Evolutionary conservation across 805 yeast genomes (phyloP).

Genomic region (Candida maesae): DNA sequence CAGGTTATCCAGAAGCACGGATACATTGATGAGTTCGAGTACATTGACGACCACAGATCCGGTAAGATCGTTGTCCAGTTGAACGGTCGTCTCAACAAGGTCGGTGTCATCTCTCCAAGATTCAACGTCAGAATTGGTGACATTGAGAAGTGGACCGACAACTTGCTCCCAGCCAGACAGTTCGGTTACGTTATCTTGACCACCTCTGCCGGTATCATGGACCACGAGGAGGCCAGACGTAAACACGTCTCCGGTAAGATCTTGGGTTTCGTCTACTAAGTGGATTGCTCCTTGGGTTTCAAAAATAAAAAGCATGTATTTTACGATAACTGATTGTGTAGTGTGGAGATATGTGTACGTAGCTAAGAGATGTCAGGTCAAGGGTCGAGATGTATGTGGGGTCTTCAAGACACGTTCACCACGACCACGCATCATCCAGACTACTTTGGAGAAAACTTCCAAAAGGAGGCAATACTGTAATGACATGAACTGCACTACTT

Average conservation of each 20-base stretch:
- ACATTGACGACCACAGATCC: slow-evolving; percentile 98
- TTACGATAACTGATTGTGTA: slow-evolving; percentile 4
- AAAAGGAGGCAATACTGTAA: too few species aligned
- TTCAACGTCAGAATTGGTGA: slow-evolving; percentile 94
- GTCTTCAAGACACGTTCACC: too few species aligned
- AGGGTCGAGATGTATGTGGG: too few species aligned
- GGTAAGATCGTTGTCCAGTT: slow-evolving; percentile 96
- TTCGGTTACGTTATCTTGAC: slow-evolving; percentile 97
- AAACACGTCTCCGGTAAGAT: slow-evolving; percentile 99
- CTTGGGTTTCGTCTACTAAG: slow-evolving; percentile 94
- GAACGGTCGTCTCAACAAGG: slow-evolving; percentile 98
- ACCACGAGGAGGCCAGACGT: slow-evolving; percentile 99
- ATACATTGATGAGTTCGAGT: slow-evolving; percentile 98
- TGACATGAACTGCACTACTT: too few species aligned
- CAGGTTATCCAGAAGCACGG: slow-evolving; percentile 98
- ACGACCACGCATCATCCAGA: too few species aligned
- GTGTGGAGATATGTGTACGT: not conserved
- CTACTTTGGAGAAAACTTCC: too few species aligned
- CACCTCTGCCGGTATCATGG: slow-evolving; percentile 99
- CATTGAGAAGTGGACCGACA: slow-evolving; percentile 97
- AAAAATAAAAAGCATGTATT: slow-evolving; percentile 17
- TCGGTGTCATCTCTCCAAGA: slow-evolving; percentile 98
- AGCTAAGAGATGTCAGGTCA: too few species aligned
- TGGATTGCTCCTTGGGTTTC: slow-evolving; percentile 8
- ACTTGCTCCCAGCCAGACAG: slow-evolving; percentile 98